phyloP scores from a whole-genome alignment of 345 rosid species.

The Pelargonium nanum region DNA sequence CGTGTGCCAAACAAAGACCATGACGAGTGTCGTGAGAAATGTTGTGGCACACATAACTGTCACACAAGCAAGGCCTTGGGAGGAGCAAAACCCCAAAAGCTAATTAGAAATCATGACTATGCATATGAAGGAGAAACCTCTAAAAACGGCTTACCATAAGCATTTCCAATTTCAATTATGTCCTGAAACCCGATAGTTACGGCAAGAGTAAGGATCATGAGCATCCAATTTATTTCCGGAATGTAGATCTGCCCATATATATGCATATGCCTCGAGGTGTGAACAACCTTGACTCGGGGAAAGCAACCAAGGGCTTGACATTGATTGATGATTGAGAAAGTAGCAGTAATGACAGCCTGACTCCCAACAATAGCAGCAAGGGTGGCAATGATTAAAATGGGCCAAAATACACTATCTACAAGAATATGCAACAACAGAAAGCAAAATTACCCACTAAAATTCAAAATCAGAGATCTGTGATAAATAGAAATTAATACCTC shows the following conservation, averaged over 20 bases:
- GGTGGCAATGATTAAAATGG: conserved; percentile 21
- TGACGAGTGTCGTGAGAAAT: conserved; percentile 81
- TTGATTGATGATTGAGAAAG: conserved; percentile 30
- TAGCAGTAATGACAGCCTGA: conserved; percentile 25
- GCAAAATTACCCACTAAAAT: background rate
- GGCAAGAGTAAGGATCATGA: conserved; percentile 23
- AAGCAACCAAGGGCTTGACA: conserved; percentile 28
- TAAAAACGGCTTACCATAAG: conserved; percentile 19
- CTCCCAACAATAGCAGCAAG: conserved; percentile 26
- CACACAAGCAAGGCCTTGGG: conserved; percentile 81
- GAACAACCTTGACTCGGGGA: conserved; percentile 34
- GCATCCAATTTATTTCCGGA: conserved; percentile 31
- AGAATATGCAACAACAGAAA: background rate
- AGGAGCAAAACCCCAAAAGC: conserved; percentile 9
- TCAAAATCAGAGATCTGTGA: background rate
- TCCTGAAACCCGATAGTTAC: conserved; percentile 18
- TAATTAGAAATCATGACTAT: conserved; percentile 2
- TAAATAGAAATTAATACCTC: background rate
- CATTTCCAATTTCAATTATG: conserved; percentile 22
- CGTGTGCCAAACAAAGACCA: conserved; percentile 68
- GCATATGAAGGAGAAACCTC: background rate
- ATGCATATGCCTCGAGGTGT: conserved; percentile 20
- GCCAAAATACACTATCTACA: conserved; percentile 25
- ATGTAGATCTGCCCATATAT: conserved; percentile 21
- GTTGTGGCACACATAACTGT: conserved; percentile 83